Percentiles rank a stretch among this genome's conserved stretches.
Evolutionary conservation across 2,329 filamentous ascomycete genomes (phyloP).

Genomic region (Colletotrichum musae): DNA sequence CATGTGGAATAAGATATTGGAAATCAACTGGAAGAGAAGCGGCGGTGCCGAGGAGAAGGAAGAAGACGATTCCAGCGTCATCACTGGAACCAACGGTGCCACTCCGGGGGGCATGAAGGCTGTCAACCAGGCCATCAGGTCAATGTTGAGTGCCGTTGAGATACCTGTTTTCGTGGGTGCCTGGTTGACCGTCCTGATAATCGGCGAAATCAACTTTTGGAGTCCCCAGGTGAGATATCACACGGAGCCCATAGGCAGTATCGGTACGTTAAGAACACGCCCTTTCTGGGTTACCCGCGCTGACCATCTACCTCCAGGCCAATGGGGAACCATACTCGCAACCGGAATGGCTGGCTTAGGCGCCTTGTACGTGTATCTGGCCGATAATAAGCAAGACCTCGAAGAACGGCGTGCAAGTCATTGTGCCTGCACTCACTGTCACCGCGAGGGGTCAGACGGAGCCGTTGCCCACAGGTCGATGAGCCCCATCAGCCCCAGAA

Average conservation of each 20-base stretch:
- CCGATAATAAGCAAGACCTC: slow-evolving; percentile 47
- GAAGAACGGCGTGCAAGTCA: slow-evolving; percentile 38
- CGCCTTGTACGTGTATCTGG: slow-evolving; percentile 69
- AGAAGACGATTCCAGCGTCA: slow-evolving; percentile 54
- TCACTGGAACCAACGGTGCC: slow-evolving; percentile 69
- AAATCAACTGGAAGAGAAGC: slow-evolving; percentile 71
- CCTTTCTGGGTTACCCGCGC: neutral
- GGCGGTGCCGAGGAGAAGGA: slow-evolving; percentile 48
- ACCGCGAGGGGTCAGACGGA: neutral
- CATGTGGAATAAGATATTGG: slow-evolving; percentile 75
- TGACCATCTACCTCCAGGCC: slow-evolving; percentile 54
- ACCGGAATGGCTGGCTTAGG: slow-evolving; percentile 71
- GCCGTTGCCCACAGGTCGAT: neutral
- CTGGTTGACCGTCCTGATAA: slow-evolving; percentile 70
- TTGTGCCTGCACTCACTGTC: slow-evolving; percentile 23
- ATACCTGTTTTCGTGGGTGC: slow-evolving; percentile 72
- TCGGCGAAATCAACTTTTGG: slow-evolving; percentile 77
- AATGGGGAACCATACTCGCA: slow-evolving; percentile 73
- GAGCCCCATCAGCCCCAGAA: neutral
- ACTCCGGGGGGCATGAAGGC: slow-evolving; percentile 66
- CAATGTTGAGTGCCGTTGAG: slow-evolving; percentile 69
- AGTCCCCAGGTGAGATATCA: slow-evolving; percentile 69
- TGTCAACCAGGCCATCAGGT: slow-evolving; percentile 68
- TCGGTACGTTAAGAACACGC: slow-evolving; percentile 60
- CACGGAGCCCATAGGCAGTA: slow-evolving; percentile 73